Base-by-base conservation (phyloP, 257 asterid genomes). In the Mentha longifolia region DNA sequence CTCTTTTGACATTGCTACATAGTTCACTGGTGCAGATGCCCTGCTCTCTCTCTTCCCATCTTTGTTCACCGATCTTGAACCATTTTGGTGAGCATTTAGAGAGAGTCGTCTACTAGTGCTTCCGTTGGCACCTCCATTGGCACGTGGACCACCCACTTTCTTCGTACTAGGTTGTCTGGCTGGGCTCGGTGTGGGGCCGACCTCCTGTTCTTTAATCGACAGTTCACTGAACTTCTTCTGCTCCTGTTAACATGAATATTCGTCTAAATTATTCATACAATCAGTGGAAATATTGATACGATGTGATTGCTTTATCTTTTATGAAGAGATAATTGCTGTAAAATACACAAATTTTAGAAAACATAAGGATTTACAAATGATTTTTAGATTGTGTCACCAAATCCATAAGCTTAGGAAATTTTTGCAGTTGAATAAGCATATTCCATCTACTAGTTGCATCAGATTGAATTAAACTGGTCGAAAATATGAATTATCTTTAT, bases 171-270 rank as follows among this genome's bases (percentile, higher is more conserved):
- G 80, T 49, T 70, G 96, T 75, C 93, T 82, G 66, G 89, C 91
- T 19, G 99, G 99, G 78, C 97, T 94, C 6, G 97, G 98, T 12
- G 97, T 87, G 41, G 97, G 66, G 43, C 95, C 89, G 35, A 86
- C 68, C 45, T 90, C 96, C 68, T 83, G 91, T 54, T 89, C 97
- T 84, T 86, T 92, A 75, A 65, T 81, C 65, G 87, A 37, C 81
- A 79, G 95, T 43, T 92, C 95, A 12, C 78, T 87, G 66, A 83
- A 86, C 85, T 86, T 92, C 81, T 89, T 92, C 76, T 87, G 94
- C 39, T 89, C 98, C 98, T 92, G 84, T 49, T 17, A 68, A 37
- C 30, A 28, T n/a, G 8, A 22, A 22, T 22, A 13, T 11, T 4
- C 1, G 7, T 46, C 17, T 15, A 49, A 49, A 49, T 2, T 3